Evolutionary conservation across 2,329 filamentous ascomycete species (phyloP).

Genomic region (Penicillium sp.): DNA sequence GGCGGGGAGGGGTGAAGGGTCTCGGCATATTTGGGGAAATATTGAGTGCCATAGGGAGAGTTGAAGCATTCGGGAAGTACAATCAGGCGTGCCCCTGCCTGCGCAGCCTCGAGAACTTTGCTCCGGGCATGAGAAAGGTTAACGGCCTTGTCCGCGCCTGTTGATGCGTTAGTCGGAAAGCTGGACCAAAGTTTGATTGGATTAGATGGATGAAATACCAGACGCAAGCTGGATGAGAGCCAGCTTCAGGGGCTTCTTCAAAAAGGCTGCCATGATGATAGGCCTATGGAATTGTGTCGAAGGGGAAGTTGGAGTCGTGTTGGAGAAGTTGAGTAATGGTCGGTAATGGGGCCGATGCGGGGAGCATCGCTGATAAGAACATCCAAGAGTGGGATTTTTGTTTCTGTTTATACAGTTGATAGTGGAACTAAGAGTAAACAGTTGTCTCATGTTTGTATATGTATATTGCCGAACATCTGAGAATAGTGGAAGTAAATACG

Average conservation of each 20-base stretch:
- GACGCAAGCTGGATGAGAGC: constrained; percentile 77
- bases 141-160: constrained; percentile 70
- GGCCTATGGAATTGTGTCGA: constrained; percentile 2
- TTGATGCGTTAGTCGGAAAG: constrained; percentile 6
- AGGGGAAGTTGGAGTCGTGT: background rate
- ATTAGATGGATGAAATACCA: constrained; percentile 40
- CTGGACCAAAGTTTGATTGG: background rate
- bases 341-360: background rate
- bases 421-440: too few species aligned
- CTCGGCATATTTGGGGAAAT: constrained; percentile 90
- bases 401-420: too few species aligned
- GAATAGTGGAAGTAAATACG: too few species aligned
- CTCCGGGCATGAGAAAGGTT: constrained; percentile 77
- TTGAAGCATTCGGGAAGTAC: constrained; percentile 99
- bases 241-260: constrained; percentile 73
- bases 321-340: background rate
- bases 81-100: constrained; percentile 72
- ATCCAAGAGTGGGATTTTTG: too few species aligned
- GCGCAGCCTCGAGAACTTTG: constrained; percentile 76
- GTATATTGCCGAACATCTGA: too few species aligned
- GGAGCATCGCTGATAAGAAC: constrained; percentile 1
- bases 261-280: constrained; percentile 49
- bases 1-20: constrained; percentile 75
- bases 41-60: constrained; percentile 86
- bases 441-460: too few species aligned